Percentiles rank a stretch among this genome's conserved stretches.
These are phyloP conservation scores for Cladorrhinum sp. DNA, from an alignment of 2,329 filamentous ascomycete genomes.

Conservation along the genomic window DNA sequence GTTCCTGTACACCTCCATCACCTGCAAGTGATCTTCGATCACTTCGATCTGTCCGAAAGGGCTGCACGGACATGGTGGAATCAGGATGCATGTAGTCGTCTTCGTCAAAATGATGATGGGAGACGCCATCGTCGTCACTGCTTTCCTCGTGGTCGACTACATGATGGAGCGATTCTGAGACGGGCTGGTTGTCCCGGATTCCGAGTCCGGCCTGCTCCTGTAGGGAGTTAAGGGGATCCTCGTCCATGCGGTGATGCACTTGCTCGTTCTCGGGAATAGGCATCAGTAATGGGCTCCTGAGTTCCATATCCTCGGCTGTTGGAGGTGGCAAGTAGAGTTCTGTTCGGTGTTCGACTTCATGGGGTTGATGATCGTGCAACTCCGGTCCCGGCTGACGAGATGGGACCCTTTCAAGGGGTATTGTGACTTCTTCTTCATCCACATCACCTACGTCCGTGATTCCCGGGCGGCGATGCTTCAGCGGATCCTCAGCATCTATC, in stretches of 20 bases:
- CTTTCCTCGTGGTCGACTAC: not conserved
- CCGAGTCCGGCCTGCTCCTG: not conserved
- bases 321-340: not conserved
- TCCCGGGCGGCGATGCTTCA: not conserved
- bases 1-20: slow-evolving; percentile 4
- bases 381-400: not conserved
- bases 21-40: not conserved
- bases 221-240: not conserved
- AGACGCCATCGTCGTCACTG: not conserved
- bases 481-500: not conserved
- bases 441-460: not conserved
- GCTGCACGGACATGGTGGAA: not conserved
- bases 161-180: not conserved
- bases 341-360: not conserved
- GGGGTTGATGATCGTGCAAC: too few relatives aligned
- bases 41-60: slow-evolving; percentile 1
- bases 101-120: not conserved
- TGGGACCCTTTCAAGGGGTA: not conserved
- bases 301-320: not conserved
- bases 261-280: not conserved
- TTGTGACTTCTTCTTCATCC: not conserved
- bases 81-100: slow-evolving; percentile 2
- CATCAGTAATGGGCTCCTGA: not conserved
- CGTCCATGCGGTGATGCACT: not conserved
- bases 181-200: not conserved